Base-by-base conservation (phyloP, 352 stramenopile species). In the Phytophthora rubi region DNA sequence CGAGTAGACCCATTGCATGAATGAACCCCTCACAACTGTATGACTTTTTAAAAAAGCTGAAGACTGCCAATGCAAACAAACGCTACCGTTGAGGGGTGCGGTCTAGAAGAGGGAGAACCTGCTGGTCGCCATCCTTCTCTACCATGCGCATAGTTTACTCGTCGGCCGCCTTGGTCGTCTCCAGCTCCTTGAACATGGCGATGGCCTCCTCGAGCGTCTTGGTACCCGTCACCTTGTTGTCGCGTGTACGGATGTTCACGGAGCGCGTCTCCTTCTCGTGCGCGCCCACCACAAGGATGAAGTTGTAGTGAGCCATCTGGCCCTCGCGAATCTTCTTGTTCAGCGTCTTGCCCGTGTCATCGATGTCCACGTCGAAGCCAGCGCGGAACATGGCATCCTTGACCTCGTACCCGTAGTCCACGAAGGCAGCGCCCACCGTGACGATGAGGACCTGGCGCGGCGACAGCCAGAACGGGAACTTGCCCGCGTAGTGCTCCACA, bases 241-340 rank as follows among this genome's bases (percentile, higher is more conserved):
- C 92, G 59, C 95, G 84, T 35, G 92, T 98, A 73, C 97, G 92
- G 55, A 99, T 97, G 74, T 98, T 98, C 12, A 99, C 96, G 18
- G 86, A 91, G 39, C 91, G 83, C 45, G 89, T 90, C 58, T 94
- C 86, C 30, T 95, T 80, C 70, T 99, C 98, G 44, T 89, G 77
- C 59, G 95, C 89, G 49, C 98, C 98, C 56, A 99, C 97, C 21
- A 99, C 95, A 35, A 99, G 82, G 65, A 99, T 98, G 72, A 98
- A 99, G 85, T 99, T 99, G 80, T 99, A 99, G 76, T 99, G 97
- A 12, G 90, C 93, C 62, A 99, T 77, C 80, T 99, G 96, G 0
- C 95, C 97, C 70, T 99, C 96, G 39, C 96, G 89, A 28, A 99
- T 97, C 84, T 99, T 99, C 89, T 99, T 99, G 77, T 99, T 98